Base-by-base conservation (phyloP, 1,284 basidiomycete genomes). In the Waitea zeae region DNA sequence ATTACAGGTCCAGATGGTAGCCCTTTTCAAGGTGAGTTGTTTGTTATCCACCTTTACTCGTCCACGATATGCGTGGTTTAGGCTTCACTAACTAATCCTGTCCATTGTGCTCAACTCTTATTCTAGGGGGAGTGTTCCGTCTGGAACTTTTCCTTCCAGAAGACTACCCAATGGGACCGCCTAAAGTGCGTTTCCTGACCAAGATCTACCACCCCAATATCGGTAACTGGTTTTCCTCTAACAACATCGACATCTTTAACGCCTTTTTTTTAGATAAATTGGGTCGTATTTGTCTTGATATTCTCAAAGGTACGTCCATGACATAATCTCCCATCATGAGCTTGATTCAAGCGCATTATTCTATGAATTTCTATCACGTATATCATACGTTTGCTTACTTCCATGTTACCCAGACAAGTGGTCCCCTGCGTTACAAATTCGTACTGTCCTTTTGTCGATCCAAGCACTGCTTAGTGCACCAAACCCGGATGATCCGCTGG, bases 121-220 rank as follows among this genome's bases (percentile, higher is more conserved):
- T 29, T 34, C 13, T 36, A 95, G 92, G 78, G 47, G 95, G 95
- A 17, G 62, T 82, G 12, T 99, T 99, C 65, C 84, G 80, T 49
- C 69, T 97, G 22, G 95, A 99, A 58, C 67, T 99, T 31, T 99
- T 97, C 62, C 64, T 99, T 30, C 92, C 95, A 1, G 93, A 97
- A 56, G 93, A 97, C 53, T 99, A 99, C 57, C 93, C 93, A 1
- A 97, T 99, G 93, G 84, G 83, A 35, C 92, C 95, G 0, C 95
- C 95, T 20, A 98, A 97, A 61, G 95, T 99, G 38, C 74, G 95
- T 43, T 99, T 98, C 65, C 62, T 97, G 46, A 97, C 93, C 41
- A 95, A 95, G 78, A 95, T 98, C 64, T 98, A 99, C 64, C 95
- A 99, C 59, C 95, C 95, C 24, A 99, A 99, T 59, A 99, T 99